Evolutionary conservation across 164 flowering plant genomes (phyloP).

Genomic region (Macadamia tetraphylla): DNA sequence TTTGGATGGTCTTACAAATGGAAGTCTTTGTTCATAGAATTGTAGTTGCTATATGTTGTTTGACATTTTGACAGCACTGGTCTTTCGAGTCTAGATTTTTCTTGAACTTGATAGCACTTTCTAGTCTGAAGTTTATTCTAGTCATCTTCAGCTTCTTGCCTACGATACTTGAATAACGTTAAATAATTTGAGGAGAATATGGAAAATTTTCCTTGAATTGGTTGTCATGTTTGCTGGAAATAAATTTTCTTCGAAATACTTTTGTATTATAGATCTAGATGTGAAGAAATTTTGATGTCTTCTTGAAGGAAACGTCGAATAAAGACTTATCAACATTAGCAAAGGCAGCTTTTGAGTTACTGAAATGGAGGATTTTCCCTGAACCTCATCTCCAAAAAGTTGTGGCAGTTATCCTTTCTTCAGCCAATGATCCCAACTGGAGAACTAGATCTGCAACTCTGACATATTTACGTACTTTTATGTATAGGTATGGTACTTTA

Average conservation of each 20-base stretch:
- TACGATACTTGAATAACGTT: background rate
- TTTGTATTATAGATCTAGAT: background rate
- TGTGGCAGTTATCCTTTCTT: slow-evolving; percentile 63
- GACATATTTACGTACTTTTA: slow-evolving; percentile 75
- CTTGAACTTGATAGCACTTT: background rate
- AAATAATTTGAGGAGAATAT: background rate
- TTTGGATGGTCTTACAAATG: too few relatives aligned
- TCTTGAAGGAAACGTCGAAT: slow-evolving; percentile 79
- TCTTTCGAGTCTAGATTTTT: background rate
- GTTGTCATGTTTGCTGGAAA: background rate
- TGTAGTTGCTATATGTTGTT: too few relatives aligned
- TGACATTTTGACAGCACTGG: too few relatives aligned
- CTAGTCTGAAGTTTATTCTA: background rate
- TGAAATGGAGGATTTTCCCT: slow-evolving; percentile 77
- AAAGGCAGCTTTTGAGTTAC: slow-evolving; percentile 88
- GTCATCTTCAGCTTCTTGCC: background rate
- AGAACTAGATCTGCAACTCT: slow-evolving; percentile 89
- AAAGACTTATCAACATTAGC: slow-evolving; percentile 91
- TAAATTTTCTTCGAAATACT: background rate
- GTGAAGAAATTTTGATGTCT: slow-evolving; percentile 6
- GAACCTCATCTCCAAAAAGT: slow-evolving; percentile 70
- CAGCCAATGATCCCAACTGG: slow-evolving; percentile 81
- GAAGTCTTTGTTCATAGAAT: too few relatives aligned
- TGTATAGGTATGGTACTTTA: slow-evolving; percentile 61
- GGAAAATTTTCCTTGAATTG: background rate